Base-by-base conservation (phyloP, 148 eudicot genomes). In the Camellia sinensis region DNA sequence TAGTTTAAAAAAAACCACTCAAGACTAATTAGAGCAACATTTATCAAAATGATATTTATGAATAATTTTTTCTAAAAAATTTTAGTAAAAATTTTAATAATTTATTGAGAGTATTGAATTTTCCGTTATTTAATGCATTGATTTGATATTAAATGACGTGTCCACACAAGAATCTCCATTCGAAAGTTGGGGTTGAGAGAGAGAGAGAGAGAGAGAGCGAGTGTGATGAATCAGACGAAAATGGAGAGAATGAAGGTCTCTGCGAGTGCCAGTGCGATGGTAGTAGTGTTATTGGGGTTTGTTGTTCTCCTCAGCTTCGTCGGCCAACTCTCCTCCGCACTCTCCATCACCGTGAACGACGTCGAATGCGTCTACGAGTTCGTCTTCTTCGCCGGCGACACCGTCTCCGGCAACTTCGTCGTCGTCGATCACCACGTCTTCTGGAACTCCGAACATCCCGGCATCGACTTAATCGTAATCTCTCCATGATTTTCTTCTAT, bases 361-460 rank as follows among this genome's bases (percentile, higher is more conserved):
- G 84, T 85, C 4, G 98, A 95, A 63, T 95, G 98, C 81, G 94
- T 95, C 12, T 90, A 90, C 82, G 98, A 95, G 81, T 93, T 93
- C 85, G 96, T 93, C 22, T 85, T 93, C 59, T 95, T 90, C 69
- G 96, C 91, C 43, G 94, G 97, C 43, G 98, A 95, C 63, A 64
- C 86, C 18, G 80, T 95, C 60, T 89, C 96, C 37, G 98, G 98
- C 2, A 95, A 95, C 85, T 93, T 95, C 77, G 97, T 95, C 57
- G 98, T 95, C 44, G 97, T 93, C 43, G 97, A 93, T 85, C 98
- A 95, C 76, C 97, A 93, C 46, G 87, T 95, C 76, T 93, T 93
- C 88, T 95, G 98, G 97, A 83, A 87, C 80, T 90, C 94, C 44
- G 97, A 93, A 83, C 98, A 95, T 37, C 98, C 98, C 14, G 98